A percentile compares a stretch with the other conserved stretches of the same genome.
phyloP scores from a whole-genome alignment of 768 basidiomycete species.

The Tricholomella constricta region DNA sequence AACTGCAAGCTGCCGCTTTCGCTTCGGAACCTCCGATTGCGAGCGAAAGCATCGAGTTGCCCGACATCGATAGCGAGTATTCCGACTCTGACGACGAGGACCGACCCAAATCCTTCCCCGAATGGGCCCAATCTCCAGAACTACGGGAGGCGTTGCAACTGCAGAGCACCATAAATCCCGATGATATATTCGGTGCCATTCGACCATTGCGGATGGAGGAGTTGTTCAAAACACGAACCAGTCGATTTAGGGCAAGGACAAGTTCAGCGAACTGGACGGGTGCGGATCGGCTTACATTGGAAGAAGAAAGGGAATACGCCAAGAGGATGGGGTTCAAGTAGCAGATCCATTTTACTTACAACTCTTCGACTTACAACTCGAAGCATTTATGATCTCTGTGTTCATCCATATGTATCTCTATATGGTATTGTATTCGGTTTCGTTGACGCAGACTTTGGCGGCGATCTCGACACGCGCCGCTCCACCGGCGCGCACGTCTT shows the following conservation, averaged over 20 bases:
- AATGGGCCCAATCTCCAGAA: slow-evolving; percentile 93
- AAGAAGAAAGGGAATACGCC: slow-evolving; percentile 88
- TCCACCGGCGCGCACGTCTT: too few relatives aligned
- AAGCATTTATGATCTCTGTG: too few relatives aligned
- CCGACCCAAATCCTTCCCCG: slow-evolving; percentile 70
- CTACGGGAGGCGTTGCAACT: slow-evolving; percentile 74
- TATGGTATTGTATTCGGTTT: too few relatives aligned
- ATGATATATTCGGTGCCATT: slow-evolving; percentile 91
- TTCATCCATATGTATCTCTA: too few relatives aligned
- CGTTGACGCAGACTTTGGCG: too few relatives aligned
- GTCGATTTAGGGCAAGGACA: slow-evolving; percentile 84
- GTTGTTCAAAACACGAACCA: slow-evolving; percentile 77
- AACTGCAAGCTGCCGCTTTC: slow-evolving; percentile 60
- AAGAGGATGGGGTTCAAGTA: slow-evolving; percentile 84
- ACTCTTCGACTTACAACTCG: too few relatives aligned
- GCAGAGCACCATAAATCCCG: slow-evolving; percentile 87
- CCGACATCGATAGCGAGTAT: slow-evolving; percentile 96
- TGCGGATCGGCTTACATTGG: slow-evolving; percentile 80
- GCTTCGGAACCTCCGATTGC: slow-evolving; percentile 47
- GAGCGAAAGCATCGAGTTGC: slow-evolving; percentile 86
- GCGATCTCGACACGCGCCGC: too few relatives aligned
- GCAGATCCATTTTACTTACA: too few relatives aligned
- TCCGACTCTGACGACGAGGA: slow-evolving; percentile 95
- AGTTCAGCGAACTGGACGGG: slow-evolving; percentile 97
- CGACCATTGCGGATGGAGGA: slow-evolving; percentile 90